Evolutionary conservation across 2,329 filamentous ascomycete genomes (phyloP).

Genomic region (Sporothrix inflata): DNA sequence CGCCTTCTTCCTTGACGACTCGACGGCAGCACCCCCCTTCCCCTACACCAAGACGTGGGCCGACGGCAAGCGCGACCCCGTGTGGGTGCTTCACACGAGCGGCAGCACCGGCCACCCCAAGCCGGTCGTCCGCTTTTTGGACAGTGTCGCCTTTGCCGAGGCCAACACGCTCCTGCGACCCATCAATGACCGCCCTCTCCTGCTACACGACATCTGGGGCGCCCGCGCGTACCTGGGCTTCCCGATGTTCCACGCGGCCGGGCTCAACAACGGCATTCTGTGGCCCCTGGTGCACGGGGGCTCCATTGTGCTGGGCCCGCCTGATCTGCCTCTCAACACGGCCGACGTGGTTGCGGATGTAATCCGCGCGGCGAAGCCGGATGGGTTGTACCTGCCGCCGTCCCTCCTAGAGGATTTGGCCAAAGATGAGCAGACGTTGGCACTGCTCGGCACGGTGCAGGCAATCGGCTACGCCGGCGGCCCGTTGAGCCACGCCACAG

Average conservation of each 20-base stretch:
- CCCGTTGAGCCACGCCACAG: conserved; percentile 44
- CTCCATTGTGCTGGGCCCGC: conserved; percentile 33
- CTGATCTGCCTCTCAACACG: conserved; percentile 40
- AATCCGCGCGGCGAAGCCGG: conserved; percentile 37
- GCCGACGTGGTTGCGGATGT: conserved; percentile 41
- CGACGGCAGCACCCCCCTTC: neutral
- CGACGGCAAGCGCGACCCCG: conserved; percentile 47
- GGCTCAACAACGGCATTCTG: conserved; percentile 16
- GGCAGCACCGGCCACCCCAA: conserved; percentile 53
- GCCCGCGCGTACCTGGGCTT: conserved; percentile 35
- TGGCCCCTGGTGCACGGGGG: conserved; percentile 42
- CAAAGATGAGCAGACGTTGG: neutral
- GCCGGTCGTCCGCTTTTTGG: conserved; percentile 42
- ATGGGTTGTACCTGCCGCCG: conserved; percentile 43
- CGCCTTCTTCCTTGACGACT: neutral
- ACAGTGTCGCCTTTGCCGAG: conserved; percentile 39
- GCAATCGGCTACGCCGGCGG: conserved; percentile 47
- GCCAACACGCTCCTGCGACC: conserved; percentile 45
- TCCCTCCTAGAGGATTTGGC: conserved; percentile 49
- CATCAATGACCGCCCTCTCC: neutral
- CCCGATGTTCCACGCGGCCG: conserved; percentile 44
- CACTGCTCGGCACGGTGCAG: conserved; percentile 34
- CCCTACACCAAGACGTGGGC: conserved; percentile 41
- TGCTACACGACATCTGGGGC: conserved; percentile 18
- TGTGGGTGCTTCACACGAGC: conserved; percentile 50